Conservation (phyloP, 805 yeast species). For the Metahyphopichia silvanorum region DNA sequence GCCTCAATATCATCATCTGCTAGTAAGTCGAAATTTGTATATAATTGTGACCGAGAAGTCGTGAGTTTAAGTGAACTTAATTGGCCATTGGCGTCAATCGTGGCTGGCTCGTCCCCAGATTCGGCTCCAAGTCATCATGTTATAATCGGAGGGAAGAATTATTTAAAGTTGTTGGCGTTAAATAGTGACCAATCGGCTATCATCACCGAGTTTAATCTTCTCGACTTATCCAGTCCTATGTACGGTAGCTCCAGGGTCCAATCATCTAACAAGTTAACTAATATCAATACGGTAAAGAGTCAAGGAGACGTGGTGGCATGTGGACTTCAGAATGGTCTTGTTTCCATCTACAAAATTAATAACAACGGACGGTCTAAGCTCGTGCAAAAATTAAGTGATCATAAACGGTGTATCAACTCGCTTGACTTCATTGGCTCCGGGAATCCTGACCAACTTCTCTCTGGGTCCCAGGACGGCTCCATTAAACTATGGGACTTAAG, state of each 20-base stretch:
- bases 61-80: conserved; percentile 20
- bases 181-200: conserved; percentile 28
- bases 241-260: conserved; percentile 12
- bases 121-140: conserved; percentile 25
- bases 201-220: conserved; percentile 30
- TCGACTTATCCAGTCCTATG: conserved; percentile 18
- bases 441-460: conserved; percentile 23
- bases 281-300: conserved; percentile 38
- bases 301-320: conserved; percentile 33
- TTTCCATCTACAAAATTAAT: conserved; percentile 28
- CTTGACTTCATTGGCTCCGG: conserved; percentile 38
- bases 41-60: conserved; percentile 25
- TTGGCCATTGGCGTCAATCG: conserved; percentile 6
- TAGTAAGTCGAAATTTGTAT: conserved; percentile 15
- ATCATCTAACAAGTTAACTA: conserved; percentile 22
- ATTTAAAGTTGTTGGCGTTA: conserved; percentile 30
- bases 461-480: conserved; percentile 79
- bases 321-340: conserved; percentile 36
- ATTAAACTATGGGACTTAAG: conserved; percentile 76
- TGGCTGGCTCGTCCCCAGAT: conserved; percentile 1
- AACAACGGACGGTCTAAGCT: conserved; percentile 31
- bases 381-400: conserved; percentile 30
- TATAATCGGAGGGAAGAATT: conserved; percentile 41
- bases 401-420: conserved; percentile 40
- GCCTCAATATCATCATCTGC: too few species aligned